A percentile compares a stretch with the other conserved stretches of the same genome.
These are phyloP conservation scores for Botrytis elliptica DNA, from an alignment of 2,329 filamentous ascomycete species.

Conservation along the genomic window DNA sequence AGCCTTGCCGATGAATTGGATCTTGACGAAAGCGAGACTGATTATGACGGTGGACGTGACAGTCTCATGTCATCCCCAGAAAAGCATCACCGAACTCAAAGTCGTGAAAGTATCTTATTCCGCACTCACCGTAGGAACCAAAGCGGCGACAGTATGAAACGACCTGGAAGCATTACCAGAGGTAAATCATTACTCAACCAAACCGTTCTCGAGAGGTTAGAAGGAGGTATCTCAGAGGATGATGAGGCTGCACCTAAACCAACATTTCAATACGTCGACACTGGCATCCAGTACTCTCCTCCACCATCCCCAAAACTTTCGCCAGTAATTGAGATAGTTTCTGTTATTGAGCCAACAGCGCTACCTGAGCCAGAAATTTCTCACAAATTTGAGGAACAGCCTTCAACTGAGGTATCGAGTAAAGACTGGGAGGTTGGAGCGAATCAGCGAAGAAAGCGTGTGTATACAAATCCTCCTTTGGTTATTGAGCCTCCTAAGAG, in stretches of 20 bases:
- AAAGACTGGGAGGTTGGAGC: constrained; percentile 63
- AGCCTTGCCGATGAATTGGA: constrained; percentile 90
- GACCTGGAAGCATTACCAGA: constrained; percentile 54
- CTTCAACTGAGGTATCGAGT: constrained; percentile 41
- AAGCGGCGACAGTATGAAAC: constrained; percentile 58
- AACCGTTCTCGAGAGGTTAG: constrained; percentile 54
- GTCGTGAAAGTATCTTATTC: constrained; percentile 55
- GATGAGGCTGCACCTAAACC: constrained; percentile 45
- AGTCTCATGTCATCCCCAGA: constrained; percentile 52
- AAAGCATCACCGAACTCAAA: constrained; percentile 53
- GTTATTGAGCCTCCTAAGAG: constrained; percentile 48
- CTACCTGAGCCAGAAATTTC: not conserved
- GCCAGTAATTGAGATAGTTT: constrained; percentile 41
- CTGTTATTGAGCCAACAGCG: constrained; percentile 45
- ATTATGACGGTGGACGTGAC: constrained; percentile 68
- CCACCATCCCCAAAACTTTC: constrained; percentile 66
- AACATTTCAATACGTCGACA: constrained; percentile 64
- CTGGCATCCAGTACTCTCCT: constrained; percentile 80
- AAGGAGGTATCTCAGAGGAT: constrained; percentile 52
- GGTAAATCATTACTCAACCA: constrained; percentile 55
- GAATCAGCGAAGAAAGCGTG: constrained; percentile 71
- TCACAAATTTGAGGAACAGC: constrained; percentile 33
- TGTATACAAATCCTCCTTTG: constrained; percentile 53
- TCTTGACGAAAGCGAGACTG: constrained; percentile 69
- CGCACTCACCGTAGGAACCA: constrained; percentile 54